Evolutionary conservation across 2,329 filamentous ascomycete genomes (phyloP), one percentile per base, ranked within the genome.

Genomic region (Colletotrichum tabaci): DNA sequence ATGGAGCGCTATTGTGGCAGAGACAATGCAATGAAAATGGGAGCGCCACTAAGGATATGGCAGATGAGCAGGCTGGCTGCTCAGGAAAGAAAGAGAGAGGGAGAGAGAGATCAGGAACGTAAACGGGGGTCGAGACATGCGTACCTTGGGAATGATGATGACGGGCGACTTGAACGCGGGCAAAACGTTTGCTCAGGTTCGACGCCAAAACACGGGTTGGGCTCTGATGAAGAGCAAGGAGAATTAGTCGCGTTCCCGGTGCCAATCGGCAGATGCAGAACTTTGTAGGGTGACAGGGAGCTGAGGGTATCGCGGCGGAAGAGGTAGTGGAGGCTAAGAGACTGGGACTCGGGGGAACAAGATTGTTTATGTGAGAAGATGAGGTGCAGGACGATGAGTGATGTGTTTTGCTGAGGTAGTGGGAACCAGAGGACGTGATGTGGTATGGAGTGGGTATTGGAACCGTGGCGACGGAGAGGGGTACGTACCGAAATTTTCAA

Each of bases 321-420:
- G 49, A 55, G 52, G 35, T 30, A 71, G 23, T 21, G 38, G 50
- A 15, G 35, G 53, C 63, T 61, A 57, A 57, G 57, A 38, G 12
- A 55, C 15, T 56, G 26, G 50, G 44, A 21, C 10, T 50, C 18
- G 35, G 52, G 61, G 52, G 16, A 49, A 46, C 40, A 65, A 68
- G 58, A 40, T 63, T 71, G 68, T 71, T 68, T 63, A 64, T 60
- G 52, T 68, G 68, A 52, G 52, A 66, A 58, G 61, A 61, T 18
- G 58, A 64, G 44, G 26, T 58, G 68, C 52, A 55, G 47, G 58
- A 58, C 57, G 47, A 55, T 68, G 65, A 60, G 65, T 63, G 61
- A 61, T 68, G 64, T 71, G 68, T 71, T 68, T 72, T 72, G 66
- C 70, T 66, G 44, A 69, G 70, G 66, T 66, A 66, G 70, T 70